Evolutionary conservation across 306 rosid genomes (phyloP), one percentile per base, ranked within the genome.

Genomic region (Cicer cuneatum): DNA sequence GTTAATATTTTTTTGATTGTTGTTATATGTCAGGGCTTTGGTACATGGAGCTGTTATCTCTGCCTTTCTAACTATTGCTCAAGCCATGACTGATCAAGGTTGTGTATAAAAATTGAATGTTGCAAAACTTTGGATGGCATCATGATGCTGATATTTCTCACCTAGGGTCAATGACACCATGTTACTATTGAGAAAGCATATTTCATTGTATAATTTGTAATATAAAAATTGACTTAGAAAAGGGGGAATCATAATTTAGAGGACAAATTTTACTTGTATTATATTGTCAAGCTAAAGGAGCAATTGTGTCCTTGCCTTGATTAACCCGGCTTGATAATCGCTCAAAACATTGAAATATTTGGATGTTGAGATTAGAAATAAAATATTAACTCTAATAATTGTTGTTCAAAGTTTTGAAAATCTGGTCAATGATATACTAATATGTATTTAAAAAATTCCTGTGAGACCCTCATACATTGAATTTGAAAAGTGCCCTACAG

Each of bases 11-110:
- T 15, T 78, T 13, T 82, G 49, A 21, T 72, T 69, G 61, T 78
- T 69, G 69, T 64, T 60, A 14, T 62, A 62, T 77, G 81, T 48
- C 89, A 93, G 98, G 89, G 86, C 96, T 77, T 79, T 93, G 83
- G 96, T 84, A 62, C 96, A 93, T 57, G 98, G 97, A 82, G 90
- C 98, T 9, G 92, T 93, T 66, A 93, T 93, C 54, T 89, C 98
- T 39, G 87, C 97, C 49, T 93, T 93, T 85, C 85, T 93, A 79
- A 91, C 92, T 39, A 80, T 93, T 76, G 98, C 97, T 59, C 98
- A 93, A 85, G 98, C 98, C 65, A 93, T 93, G 98, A 91, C 90
- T 8, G 98, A 89, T 76, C 98, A 93, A 85, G 98, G 98, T 47
- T 93, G 96, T 84, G 92, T 89, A 84, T 93, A 87, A 87, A 80